Percentiles rank a stretch among this genome's conserved stretches.
These are phyloP conservation scores for Xerocomus spinulosus DNA, from an alignment of 768 basidiomycete species.

Conservation along the genomic window DNA sequence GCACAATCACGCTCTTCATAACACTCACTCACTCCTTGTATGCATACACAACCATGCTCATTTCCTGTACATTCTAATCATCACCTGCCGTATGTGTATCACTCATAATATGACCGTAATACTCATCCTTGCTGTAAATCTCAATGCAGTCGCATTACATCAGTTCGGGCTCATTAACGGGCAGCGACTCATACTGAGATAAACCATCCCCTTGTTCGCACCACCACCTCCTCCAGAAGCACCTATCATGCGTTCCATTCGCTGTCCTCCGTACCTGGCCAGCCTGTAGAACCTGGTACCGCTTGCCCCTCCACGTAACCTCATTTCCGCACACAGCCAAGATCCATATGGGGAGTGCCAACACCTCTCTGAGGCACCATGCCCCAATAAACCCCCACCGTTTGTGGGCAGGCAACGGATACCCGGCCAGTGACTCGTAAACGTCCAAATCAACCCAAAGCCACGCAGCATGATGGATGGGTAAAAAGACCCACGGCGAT, in stretches of 20 bases:
- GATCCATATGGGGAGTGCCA: slow-evolving; percentile 86
- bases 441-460: slow-evolving; percentile 78
- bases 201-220: slow-evolving; percentile 7
- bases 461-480: slow-evolving; percentile 66
- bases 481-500: slow-evolving; percentile 50
- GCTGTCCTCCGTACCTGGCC: slow-evolving; percentile 55
- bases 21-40: slow-evolving; percentile 26
- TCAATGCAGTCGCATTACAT: slow-evolving; percentile 18
- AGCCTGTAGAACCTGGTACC: slow-evolving; percentile 68
- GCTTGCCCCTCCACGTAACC: slow-evolving; percentile 83
- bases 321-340: slow-evolving; percentile 76
- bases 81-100: slow-evolving; percentile 29
- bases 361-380: slow-evolving; percentile 74
- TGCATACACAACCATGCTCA: slow-evolving; percentile 26
- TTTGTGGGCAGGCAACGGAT: slow-evolving; percentile 47
- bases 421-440: slow-evolving; percentile 68
- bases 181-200: slow-evolving; percentile 17
- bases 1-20: slow-evolving; percentile 17
- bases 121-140: slow-evolving; percentile 27
- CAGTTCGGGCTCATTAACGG: slow-evolving; percentile 13
- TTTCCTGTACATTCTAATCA: slow-evolving; percentile 35
- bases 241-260: slow-evolving; percentile 9
- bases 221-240: slow-evolving; percentile 28
- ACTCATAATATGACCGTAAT: slow-evolving; percentile 30
- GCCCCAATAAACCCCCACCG: slow-evolving; percentile 63